Percentiles rank a stretch among this genome's conserved stretches.
Conservation (phyloP, 805 yeast species). For the Metschnikowia rubicola region DNA sequence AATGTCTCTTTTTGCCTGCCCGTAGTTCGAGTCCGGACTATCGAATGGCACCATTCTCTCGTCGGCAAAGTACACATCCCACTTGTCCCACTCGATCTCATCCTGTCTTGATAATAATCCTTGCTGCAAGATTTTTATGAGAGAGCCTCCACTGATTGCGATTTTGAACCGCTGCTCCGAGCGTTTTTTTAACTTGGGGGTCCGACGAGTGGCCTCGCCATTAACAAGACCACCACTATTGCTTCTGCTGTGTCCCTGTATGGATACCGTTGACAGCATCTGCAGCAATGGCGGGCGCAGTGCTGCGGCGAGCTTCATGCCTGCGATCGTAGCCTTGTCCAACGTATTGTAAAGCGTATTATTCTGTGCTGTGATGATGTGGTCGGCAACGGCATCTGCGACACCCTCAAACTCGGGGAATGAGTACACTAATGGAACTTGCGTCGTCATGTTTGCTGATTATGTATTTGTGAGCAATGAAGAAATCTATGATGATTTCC, state of each 20-base stretch:
- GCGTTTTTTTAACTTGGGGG: constrained; percentile 46
- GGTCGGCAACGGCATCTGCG: constrained; percentile 96
- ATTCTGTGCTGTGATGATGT: constrained; percentile 85
- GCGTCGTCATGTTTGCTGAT: constrained; percentile 64
- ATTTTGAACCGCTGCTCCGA: constrained; percentile 76
- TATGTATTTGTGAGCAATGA: no score
- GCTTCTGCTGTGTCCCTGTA: constrained; percentile 16
- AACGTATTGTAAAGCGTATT: constrained; percentile 50
- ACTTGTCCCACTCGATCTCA: constrained; percentile 83
- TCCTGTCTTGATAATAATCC: constrained; percentile 70
- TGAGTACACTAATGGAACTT: constrained; percentile 90
- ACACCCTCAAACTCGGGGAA: constrained; percentile 87
- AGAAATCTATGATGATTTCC: no score
- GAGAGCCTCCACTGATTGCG: constrained; percentile 91
- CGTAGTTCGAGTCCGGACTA: constrained; percentile 81
- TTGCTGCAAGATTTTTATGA: constrained; percentile 79
- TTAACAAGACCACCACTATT: constrained; percentile 11
- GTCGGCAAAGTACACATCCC: constrained; percentile 97
- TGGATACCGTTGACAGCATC: constrained; percentile 10
- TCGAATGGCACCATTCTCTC: constrained; percentile 90
- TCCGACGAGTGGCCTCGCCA: constrained; percentile 11
- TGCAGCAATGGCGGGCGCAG: constrained; percentile 14
- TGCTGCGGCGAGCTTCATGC: constrained; percentile 27
- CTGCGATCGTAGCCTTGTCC: constrained; percentile 31
- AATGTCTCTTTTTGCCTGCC: constrained; percentile 78